phyloP scores from a whole-genome alignment of 805 yeast species.

The Teunomyces tritomae region DNA sequence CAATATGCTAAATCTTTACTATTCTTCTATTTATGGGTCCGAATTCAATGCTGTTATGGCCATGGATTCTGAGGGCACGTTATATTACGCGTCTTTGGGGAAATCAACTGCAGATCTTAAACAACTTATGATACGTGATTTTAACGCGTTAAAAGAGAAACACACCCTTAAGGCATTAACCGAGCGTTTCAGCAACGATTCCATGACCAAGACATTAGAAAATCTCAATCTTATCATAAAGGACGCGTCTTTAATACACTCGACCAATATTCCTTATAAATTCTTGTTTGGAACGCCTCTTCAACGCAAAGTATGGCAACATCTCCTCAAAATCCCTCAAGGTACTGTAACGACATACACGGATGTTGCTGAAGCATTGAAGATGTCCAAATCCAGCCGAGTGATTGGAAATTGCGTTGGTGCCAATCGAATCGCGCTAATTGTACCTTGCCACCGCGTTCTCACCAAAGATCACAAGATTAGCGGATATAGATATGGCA shows the following conservation, averaged over 20 bases:
- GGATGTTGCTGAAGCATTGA: constrained; percentile 28
- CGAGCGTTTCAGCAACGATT: background rate
- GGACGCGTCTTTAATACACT: constrained; percentile 10
- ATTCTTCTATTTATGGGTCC: constrained; percentile 9
- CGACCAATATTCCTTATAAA: constrained; percentile 17
- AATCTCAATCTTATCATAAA: constrained; percentile 9
- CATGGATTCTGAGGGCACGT: constrained; percentile 12
- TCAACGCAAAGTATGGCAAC: constrained; percentile 39
- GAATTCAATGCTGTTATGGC: constrained; percentile 14
- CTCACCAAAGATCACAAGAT: constrained; percentile 26
- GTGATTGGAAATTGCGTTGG: constrained; percentile 43
- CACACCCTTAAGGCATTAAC: constrained; percentile 1
- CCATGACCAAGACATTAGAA: constrained; percentile 9
- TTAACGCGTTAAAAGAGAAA: constrained; percentile 5
- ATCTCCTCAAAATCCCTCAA: constrained; percentile 17
- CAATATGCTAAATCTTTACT: constrained; percentile 10
- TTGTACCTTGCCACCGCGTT: constrained; percentile 46
- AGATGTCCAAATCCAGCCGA: constrained; percentile 28
- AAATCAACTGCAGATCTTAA: constrained; percentile 4
- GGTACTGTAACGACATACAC: constrained; percentile 34
- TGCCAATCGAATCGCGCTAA: constrained; percentile 35
- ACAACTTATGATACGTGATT: constrained; percentile 12
- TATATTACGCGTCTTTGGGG: constrained; percentile 22
- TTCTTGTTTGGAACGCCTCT: constrained; percentile 38
- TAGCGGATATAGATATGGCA: constrained; percentile 41